phyloP scores from a whole-genome alignment of 192 early-diverging fungal species.

The Pilaira anomala region DNA sequence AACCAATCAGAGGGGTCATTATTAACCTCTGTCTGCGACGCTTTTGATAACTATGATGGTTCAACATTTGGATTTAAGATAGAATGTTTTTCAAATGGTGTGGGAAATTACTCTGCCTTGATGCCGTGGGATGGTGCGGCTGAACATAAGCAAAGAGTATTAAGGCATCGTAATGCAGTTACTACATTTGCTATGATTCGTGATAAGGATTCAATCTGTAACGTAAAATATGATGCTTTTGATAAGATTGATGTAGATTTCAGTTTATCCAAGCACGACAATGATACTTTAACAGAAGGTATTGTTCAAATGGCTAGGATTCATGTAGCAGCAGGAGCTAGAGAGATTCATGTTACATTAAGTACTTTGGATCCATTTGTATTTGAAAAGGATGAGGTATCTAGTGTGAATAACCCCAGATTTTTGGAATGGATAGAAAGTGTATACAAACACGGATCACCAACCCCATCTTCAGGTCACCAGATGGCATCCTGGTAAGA shows the following conservation, averaged over 20 bases:
- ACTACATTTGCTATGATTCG: slow-evolving; percentile 56
- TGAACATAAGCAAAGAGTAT: slow-evolving; percentile 51
- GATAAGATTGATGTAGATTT: slow-evolving; percentile 47
- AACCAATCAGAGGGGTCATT: slow-evolving; percentile 54
- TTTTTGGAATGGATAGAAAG: slow-evolving; percentile 29
- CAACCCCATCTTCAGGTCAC: slow-evolving; percentile 49
- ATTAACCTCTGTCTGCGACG: slow-evolving; percentile 62
- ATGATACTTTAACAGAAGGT: slow-evolving; percentile 40
- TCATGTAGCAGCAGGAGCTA: slow-evolving; percentile 63
- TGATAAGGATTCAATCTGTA: slow-evolving; percentile 55
- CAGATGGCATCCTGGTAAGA: slow-evolving; percentile 62
- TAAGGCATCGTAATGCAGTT: slow-evolving; percentile 41
- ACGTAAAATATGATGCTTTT: slow-evolving; percentile 41
- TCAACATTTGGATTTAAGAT: slow-evolving; percentile 62
- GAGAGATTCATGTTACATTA: slow-evolving; percentile 49
- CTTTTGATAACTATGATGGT: slow-evolving; percentile 56
- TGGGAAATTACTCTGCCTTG: slow-evolving; percentile 38
- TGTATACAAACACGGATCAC: slow-evolving; percentile 28
- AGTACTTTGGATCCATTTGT: slow-evolving; percentile 34
- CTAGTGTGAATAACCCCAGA: slow-evolving; percentile 24
- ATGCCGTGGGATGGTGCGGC: slow-evolving; percentile 48
- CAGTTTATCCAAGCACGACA: slow-evolving; percentile 51
- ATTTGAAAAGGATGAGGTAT: slow-evolving; percentile 25
- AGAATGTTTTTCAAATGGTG: slow-evolving; percentile 55
- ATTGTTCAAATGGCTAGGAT: slow-evolving; percentile 42